phyloP scores from a whole-genome alignment of 2,329 filamentous ascomycete species.

The Xylariaceae sp. region DNA sequence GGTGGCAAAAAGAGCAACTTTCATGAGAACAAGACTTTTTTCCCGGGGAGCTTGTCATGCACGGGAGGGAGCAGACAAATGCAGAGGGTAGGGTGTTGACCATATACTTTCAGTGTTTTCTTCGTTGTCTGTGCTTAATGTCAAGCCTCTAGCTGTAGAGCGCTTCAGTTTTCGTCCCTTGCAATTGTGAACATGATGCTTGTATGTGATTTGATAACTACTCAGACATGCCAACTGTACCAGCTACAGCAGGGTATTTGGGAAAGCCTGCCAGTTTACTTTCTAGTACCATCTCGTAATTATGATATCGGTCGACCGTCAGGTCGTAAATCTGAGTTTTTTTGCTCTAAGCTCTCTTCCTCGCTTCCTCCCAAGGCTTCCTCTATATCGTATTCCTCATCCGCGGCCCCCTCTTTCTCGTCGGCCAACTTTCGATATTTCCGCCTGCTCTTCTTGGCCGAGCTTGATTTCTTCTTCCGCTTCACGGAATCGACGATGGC shows the following conservation, averaged over 20 bases:
- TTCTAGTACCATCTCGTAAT: too few relatives aligned
- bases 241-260: too few relatives aligned
- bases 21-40: conserved; percentile 41
- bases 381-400: conserved; percentile 19
- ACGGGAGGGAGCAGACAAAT: conserved; percentile 48
- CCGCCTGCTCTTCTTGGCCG: conserved; percentile 75
- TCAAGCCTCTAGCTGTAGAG: conserved; percentile 23
- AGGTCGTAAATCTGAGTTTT: background rate
- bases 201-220: too few relatives aligned
- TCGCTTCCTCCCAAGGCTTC: conserved; percentile 1
- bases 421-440: conserved; percentile 69
- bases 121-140: conserved; percentile 34
- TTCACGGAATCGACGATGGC: conserved; percentile 62
- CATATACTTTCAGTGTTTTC: conserved; percentile 51
- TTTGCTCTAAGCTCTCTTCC: too few relatives aligned
- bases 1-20: conserved; percentile 35
- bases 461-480: conserved; percentile 70
- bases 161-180: background rate
- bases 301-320: background rate
- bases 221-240: too few relatives aligned
- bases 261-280: too few relatives aligned
- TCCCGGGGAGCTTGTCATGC: conserved; percentile 50
- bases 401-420: conserved; percentile 36
- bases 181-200: background rate
- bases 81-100: conserved; percentile 48